Conservation (phyloP, 495 filamentous ascomycete genomes). For the Coniosporium apollinis region DNA sequence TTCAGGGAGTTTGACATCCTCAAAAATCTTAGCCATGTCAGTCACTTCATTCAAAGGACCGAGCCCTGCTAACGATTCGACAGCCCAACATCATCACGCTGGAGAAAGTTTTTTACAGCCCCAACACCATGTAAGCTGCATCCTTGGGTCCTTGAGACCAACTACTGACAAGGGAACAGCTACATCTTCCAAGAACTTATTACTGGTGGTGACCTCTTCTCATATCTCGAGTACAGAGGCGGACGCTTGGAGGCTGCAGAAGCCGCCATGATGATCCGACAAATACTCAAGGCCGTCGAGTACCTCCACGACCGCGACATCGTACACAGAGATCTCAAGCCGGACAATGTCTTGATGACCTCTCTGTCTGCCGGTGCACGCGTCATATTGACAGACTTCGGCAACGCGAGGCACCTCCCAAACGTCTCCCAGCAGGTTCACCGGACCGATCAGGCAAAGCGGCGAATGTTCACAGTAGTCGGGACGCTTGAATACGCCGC, state of each 20-base stretch:
- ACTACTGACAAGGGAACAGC: constrained; percentile 1
- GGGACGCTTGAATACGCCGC: constrained; percentile 53
- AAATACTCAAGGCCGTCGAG: constrained; percentile 41
- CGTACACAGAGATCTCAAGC: constrained; percentile 54
- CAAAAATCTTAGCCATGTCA: constrained; percentile 24
- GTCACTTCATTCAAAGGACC: constrained; percentile 1
- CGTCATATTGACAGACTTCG: constrained; percentile 61
- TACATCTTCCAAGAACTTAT: constrained; percentile 30
- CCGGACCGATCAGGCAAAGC: constrained; percentile 5
- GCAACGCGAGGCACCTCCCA: constrained; percentile 35
- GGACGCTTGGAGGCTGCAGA: constrained; percentile 33
- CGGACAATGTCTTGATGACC: constrained; percentile 50
- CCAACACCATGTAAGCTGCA: constrained; percentile 16
- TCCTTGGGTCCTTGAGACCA: not conserved
- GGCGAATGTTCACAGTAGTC: constrained; percentile 42
- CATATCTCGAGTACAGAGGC: constrained; percentile 35
- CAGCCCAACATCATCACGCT: constrained; percentile 32
- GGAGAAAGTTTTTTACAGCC: constrained; percentile 25
- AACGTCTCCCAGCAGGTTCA: not conserved
- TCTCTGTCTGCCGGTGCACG: constrained; percentile 24
- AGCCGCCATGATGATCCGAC: constrained; percentile 37
- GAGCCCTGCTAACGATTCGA: not conserved
- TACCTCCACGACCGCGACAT: constrained; percentile 41
- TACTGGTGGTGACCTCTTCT: constrained; percentile 48
- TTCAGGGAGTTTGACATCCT: constrained; percentile 23